Evolutionary conservation across 371 early-diverging fungal species (phyloP), one percentile per base, ranked within the genome.

Genomic region (Dichotomocladium elegans): DNA sequence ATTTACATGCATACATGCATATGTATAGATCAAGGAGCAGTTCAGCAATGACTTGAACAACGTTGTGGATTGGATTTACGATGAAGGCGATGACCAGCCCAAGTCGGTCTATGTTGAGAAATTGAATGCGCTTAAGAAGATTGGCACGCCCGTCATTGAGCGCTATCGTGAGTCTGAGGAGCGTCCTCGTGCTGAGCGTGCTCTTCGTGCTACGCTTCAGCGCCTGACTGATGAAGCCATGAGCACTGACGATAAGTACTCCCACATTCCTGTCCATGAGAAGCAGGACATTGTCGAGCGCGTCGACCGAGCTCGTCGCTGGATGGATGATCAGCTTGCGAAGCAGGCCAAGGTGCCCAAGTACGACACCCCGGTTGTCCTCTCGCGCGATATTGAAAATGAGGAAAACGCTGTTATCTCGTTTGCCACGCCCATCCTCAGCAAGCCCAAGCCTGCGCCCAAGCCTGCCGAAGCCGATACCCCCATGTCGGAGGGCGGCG

Each of bases 51-150:
- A 82, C 30, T 78, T 96, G 52, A 87, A 80, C 61, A 86, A 75
- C 24, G 86, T 87, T 51, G 98, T 97, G 81, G 91, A 95, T 68
- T 98, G 98, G 98, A 83, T 98, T 58, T 98, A 98, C 78, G 91
- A 87, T 48, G 97, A 96, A 60, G 98, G 96, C 44, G 95, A 94
- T 63, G 93, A 92, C 59, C 86, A 90, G 33, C 81, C 92, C 67
- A 93, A 94, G 81, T 86, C 86, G 28, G 90, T 89, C 41, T 98
- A 94, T 64, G 68, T 78, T 27, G 85, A 84, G 65, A 95, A 94
- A 78, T 78, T 98, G 33, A 77, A 70, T 1, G 83, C 74, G 22
- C 87, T 98, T 60, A 88, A 87, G 83, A 83, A 81, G 56, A 74
- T 83, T 45, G 95, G 96, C 43, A 86, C 82, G 55, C 95, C 95